phyloP scores from a whole-genome alignment of 768 basidiomycete genomes.

The Leccinellum luteum region DNA sequence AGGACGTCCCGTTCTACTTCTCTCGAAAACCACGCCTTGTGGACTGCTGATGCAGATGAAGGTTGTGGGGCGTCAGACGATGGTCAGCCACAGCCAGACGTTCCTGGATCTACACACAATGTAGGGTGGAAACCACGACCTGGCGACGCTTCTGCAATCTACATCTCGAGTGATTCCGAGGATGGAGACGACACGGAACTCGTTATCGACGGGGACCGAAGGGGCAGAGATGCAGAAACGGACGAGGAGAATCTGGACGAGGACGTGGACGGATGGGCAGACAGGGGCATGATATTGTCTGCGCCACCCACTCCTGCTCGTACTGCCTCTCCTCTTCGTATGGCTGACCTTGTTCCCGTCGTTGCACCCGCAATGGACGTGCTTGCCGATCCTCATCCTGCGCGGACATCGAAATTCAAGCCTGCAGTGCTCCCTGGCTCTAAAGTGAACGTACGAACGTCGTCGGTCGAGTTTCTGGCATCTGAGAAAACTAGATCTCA shows the following conservation, averaged over 20 bases:
- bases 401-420: conserved; percentile 19
- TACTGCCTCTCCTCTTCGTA: not conserved
- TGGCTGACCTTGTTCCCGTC: not conserved
- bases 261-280: conserved; percentile 11
- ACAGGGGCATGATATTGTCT: conserved; percentile 28
- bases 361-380: not conserved
- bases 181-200: conserved; percentile 7
- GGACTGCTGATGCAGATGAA: not conserved
- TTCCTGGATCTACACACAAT: not conserved
- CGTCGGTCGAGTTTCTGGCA: not conserved
- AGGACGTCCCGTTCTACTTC: not conserved
- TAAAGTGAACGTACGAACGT: not conserved
- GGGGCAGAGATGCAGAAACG: not conserved
- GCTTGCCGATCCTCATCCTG: not conserved
- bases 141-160: conserved; percentile 20
- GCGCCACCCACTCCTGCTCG: conserved; percentile 17
- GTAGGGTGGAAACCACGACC: conserved; percentile 1
- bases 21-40: not conserved
- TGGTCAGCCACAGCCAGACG: not conserved
- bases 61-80: not conserved
- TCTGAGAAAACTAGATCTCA: not conserved
- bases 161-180: conserved; percentile 29
- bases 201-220: not conserved
- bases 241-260: not conserved
- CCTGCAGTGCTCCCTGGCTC: not conserved